Evolutionary conservation across 2,329 filamentous ascomycete species (phyloP).

Genomic region (Hypoxylon sp.): DNA sequence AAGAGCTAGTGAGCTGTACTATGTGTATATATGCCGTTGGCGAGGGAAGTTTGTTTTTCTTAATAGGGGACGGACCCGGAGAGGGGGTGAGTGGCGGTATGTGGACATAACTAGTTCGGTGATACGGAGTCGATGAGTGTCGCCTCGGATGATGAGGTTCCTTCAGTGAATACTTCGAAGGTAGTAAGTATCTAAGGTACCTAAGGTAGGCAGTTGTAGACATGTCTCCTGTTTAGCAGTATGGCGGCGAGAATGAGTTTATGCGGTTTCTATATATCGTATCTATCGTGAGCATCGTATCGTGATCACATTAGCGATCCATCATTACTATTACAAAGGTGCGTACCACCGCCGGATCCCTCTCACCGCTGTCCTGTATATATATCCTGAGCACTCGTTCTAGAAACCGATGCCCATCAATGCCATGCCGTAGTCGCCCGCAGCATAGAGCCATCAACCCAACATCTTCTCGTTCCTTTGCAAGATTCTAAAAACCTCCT

Average conservation of each 20-base stretch:
- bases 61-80: no score
- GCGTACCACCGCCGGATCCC: neutral
- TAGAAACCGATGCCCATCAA: neutral
- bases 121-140: no score
- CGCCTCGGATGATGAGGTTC: no score
- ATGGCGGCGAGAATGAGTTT: constrained; percentile 42
- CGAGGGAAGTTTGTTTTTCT: neutral
- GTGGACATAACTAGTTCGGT: no score
- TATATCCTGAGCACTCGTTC: neutral
- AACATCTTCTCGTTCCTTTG: constrained; percentile 1
- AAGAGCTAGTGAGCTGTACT: neutral
- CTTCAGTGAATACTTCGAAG: no score
- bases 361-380: neutral
- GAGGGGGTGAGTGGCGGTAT: no score
- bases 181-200: no score
- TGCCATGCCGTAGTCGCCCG: neutral
- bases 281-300: constrained; percentile 45
- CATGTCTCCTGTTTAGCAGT: neutral
- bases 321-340: constrained; percentile 38
- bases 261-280: constrained; percentile 43
- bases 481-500: constrained; percentile 4
- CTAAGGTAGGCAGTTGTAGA: no score
- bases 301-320: constrained; percentile 11
- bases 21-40: neutral
- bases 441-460: neutral